phyloP scores from a whole-genome alignment of 441 rosid species.

The Brassica hybrid region DNA sequence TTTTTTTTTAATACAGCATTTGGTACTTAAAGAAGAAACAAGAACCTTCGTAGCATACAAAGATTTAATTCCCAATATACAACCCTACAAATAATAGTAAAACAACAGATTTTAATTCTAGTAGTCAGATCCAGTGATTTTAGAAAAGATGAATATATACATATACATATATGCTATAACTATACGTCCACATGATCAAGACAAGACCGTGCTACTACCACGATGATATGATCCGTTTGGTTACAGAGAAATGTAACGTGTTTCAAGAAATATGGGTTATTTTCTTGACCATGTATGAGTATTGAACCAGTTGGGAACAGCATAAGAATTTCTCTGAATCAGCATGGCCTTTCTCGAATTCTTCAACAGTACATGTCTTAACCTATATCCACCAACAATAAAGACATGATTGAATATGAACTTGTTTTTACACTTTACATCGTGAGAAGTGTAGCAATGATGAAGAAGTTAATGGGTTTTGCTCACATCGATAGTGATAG shows the following conservation, averaged over 20 bases:
- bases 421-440: constrained; percentile 43
- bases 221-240: not conserved
- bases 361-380: constrained; percentile 67
- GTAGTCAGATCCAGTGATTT: too few relatives aligned
- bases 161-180: too few relatives aligned
- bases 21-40: too few relatives aligned
- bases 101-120: too few relatives aligned
- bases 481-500: constrained; percentile 56
- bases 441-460: constrained; percentile 57
- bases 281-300: constrained; percentile 1
- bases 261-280: too few relatives aligned
- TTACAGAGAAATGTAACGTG: not conserved
- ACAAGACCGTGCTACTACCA: not conserved
- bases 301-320: constrained; percentile 67
- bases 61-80: too few relatives aligned
- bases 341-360: constrained; percentile 69
- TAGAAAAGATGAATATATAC: too few relatives aligned
- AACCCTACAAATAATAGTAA: too few relatives aligned
- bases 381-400: too few relatives aligned
- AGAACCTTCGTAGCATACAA: too few relatives aligned
- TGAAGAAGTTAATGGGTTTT: constrained; percentile 54
- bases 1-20: too few relatives aligned
- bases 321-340: constrained; percentile 53
- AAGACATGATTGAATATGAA: too few relatives aligned
- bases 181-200: not conserved